phyloP scores from a whole-genome alignment of 805 yeast genomes.

The Maudiozyma saulgeensis region DNA sequence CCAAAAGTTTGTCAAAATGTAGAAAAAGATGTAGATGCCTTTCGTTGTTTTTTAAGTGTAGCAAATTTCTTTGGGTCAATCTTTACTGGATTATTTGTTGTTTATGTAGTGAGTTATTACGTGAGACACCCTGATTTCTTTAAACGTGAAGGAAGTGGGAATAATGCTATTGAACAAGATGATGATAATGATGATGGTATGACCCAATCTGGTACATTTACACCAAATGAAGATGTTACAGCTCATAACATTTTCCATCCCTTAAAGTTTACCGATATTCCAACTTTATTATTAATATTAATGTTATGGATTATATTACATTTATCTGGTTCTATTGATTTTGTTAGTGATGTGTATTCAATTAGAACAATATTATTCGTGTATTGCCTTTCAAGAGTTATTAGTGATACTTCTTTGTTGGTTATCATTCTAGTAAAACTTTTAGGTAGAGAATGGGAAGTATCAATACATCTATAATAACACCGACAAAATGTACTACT shows the following conservation, averaged over 20 bases:
- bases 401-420: not conserved
- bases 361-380: not conserved
- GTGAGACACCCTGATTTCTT: not conserved
- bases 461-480: not conserved
- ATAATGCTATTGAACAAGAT: not conserved
- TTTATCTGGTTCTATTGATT: not conserved
- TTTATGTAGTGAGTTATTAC: not conserved
- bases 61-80: not conserved
- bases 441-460: conserved; percentile 1
- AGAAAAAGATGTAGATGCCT: not conserved
- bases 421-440: not conserved
- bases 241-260: not conserved
- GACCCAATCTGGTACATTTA: not conserved
- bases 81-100: not conserved
- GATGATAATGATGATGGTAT: not conserved
- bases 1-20: not conserved
- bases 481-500: no score
- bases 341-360: not conserved
- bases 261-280: not conserved
- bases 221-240: not conserved
- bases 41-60: not conserved
- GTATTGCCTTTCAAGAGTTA: not conserved
- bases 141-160: not conserved
- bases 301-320: not conserved
- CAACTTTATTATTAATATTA: not conserved